Base-by-base conservation (phyloP, 768 basidiomycete genomes). In the Pilatotrama ljubarskyi region DNA sequence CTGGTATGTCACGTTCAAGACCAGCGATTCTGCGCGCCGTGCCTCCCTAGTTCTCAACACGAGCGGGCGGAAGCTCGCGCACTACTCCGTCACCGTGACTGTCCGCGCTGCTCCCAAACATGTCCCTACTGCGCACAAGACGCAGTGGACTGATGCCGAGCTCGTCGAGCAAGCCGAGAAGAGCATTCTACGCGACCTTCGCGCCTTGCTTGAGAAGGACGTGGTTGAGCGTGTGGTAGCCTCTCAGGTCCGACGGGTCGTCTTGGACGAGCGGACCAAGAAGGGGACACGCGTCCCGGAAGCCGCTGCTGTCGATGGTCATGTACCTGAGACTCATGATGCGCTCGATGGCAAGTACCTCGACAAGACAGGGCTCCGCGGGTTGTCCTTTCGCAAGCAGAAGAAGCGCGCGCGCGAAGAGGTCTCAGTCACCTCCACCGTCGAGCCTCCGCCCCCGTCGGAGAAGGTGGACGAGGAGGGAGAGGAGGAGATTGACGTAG, bases 1-100 rank as follows among this genome's bases (percentile, higher is more conserved):
- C 10, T 88, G 91, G 80, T 95, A 94, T 69, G 81, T 95, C 63
- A 90, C 93, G 3, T 98, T 97, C 70, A 68, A 76, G 18, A 82
- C 84, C 4, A 69, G 77, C 2, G 83, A 83, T 55, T 71, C 81
- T 0, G 94, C 94, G 0, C 78, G 84, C 6, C 79, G 87, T 3
- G 90, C 92, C 0, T 80, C 80, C 9, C 82, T 83, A 64, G 85
- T 91, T 3, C 81, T 95, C 36, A 76, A 74, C 60, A 73, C 75
- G 6, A 76, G 73, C 5, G 75, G 76, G 13, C 82, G 81, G 40
- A 83, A 77, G 58, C 80, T 91, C 2, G 82, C 79, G 0, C 81
- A 84, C 64, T 84, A 84, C 61, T 73, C 83, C 18, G 85, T 90
- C 18, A 80, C 77, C 14, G 74, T 90, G 24, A 79, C 80, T 11